Percentiles rank a stretch among this genome's conserved stretches.
These are phyloP conservation scores for Colletotrichum caudatum DNA, from an alignment of 2,329 filamentous ascomycete genomes.

Conservation along the genomic window DNA sequence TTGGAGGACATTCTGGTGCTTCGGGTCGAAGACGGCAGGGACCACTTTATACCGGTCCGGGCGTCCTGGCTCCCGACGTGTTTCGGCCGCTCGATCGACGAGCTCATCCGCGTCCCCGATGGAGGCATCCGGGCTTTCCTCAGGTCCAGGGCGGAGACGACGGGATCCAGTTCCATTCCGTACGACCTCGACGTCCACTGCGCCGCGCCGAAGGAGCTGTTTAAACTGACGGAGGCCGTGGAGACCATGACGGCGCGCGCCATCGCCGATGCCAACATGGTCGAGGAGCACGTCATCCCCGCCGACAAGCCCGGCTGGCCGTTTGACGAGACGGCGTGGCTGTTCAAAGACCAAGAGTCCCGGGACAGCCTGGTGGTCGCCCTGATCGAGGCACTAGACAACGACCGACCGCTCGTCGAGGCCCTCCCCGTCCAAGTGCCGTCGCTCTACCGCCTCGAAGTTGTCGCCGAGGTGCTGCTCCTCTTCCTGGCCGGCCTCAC, in stretches of 20 bases:
- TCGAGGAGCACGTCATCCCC: conserved; percentile 65
- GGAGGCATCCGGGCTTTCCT: conserved; percentile 76
- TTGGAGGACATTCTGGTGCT: conserved; percentile 92
- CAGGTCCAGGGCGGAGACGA: conserved; percentile 46
- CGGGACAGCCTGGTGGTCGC: conserved; percentile 49
- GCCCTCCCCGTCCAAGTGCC: conserved; percentile 73
- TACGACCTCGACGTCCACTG: conserved; percentile 73
- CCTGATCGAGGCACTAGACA: conserved; percentile 78
- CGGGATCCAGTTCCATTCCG: conserved; percentile 62
- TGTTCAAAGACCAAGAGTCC: conserved; percentile 44
- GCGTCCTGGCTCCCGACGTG: conserved; percentile 84
- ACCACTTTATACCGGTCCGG: conserved; percentile 89
- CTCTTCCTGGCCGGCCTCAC: conserved; percentile 80
- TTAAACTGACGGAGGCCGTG: conserved; percentile 87
- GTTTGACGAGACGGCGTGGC: conserved; percentile 60
- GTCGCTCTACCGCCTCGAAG: conserved; percentile 77
- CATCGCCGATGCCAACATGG: conserved; percentile 72
- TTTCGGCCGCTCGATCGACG: conserved; percentile 88
- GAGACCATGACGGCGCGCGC: conserved; percentile 68
- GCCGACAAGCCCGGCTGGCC: conserved; percentile 69
- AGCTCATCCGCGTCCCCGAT: conserved; percentile 85
- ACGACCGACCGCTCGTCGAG: conserved; percentile 70
- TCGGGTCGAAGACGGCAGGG: conserved; percentile 83
- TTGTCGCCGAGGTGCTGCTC: conserved; percentile 77
- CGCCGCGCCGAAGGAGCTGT: conserved; percentile 89